phyloP scores from a whole-genome alignment of 1,284 basidiomycete genomes.

The Mycena sp. region DNA sequence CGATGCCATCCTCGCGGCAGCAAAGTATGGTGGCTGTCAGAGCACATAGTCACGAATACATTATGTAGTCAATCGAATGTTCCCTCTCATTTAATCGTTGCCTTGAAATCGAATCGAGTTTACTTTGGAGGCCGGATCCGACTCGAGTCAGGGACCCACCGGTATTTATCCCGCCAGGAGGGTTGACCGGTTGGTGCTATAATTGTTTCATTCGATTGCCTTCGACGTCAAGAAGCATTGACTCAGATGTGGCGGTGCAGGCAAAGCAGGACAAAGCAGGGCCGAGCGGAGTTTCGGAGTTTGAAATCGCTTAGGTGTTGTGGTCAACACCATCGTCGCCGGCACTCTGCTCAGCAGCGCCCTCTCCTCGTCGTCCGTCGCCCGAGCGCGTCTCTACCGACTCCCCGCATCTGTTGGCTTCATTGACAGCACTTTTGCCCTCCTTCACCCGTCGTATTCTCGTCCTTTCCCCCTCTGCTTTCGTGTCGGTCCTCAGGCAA shows the following conservation, averaged over 20 bases:
- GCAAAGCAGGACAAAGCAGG: neutral
- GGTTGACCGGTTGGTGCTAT: too few species aligned
- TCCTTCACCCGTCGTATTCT: slow-evolving; percentile 38
- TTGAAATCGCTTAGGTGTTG: slow-evolving; percentile 17
- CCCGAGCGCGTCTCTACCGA: slow-evolving; percentile 15
- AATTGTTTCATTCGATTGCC: too few species aligned
- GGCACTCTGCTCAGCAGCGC: slow-evolving; percentile 13
- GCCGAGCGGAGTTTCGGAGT: neutral
- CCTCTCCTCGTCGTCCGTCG: slow-evolving; percentile 13
- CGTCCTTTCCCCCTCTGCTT: slow-evolving; percentile 38
- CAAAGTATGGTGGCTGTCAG: too few species aligned
- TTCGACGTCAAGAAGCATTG: neutral
- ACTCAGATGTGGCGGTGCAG: neutral
- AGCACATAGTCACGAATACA: too few species aligned
- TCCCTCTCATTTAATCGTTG: too few species aligned
- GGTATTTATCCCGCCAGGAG: too few species aligned
- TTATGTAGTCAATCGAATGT: too few species aligned
- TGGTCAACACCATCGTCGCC: slow-evolving; percentile 8
- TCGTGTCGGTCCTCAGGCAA: slow-evolving; percentile 36
- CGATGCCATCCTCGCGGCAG: too few species aligned
- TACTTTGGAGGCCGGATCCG: too few species aligned
- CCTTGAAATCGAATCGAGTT: too few species aligned
- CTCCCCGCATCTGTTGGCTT: slow-evolving; percentile 31
- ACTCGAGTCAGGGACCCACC: too few species aligned
- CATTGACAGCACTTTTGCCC: slow-evolving; percentile 36